Percentiles rank a stretch among this genome's conserved stretches.
phyloP scores from a whole-genome alignment of 805 yeast genomes.

The Maudiozyma bulderi region DNA sequence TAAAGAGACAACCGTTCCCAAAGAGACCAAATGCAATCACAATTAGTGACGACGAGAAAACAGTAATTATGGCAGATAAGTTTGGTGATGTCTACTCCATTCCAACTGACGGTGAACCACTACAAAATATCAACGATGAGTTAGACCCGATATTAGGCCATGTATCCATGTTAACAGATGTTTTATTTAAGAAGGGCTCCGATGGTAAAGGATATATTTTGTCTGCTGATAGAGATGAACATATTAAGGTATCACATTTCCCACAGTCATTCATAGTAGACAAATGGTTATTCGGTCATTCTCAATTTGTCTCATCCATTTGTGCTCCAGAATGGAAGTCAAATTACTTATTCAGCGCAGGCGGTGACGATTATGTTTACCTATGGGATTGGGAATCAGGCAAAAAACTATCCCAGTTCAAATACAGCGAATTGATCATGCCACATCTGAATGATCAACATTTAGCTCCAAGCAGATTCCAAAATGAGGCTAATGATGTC shows the following conservation, averaged over 20 bases:
- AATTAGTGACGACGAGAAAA: constrained; percentile 39
- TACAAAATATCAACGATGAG: constrained; percentile 31
- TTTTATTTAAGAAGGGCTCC: constrained; percentile 25
- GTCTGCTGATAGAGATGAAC: constrained; percentile 93
- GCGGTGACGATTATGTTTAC: constrained; percentile 74
- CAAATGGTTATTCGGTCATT: constrained; percentile 79
- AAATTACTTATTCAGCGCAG: constrained; percentile 60
- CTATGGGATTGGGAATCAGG: constrained; percentile 74
- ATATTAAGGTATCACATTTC: constrained; percentile 70
- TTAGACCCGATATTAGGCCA: constrained; percentile 80
- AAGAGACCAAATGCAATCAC: constrained; percentile 87
- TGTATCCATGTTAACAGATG: constrained; percentile 90
- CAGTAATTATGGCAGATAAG: constrained; percentile 75
- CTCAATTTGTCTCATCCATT: constrained; percentile 67
- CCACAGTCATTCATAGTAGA: constrained; percentile 75
- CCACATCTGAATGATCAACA: constrained; percentile 47
- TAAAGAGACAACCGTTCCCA: constrained; percentile 70
- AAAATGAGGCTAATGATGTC: constrained; percentile 38
- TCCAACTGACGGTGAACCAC: constrained; percentile 32
- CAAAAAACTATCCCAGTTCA: constrained; percentile 38
- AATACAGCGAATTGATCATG: constrained; percentile 34
- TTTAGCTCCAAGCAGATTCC: constrained; percentile 55
- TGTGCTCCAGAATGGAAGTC: constrained; percentile 44
- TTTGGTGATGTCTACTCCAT: constrained; percentile 88
- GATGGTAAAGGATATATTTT: constrained; percentile 43